Percentiles rank a stretch among this genome's conserved stretches.
These are phyloP conservation scores for Pichia cephalocereana DNA, from an alignment of 805 yeast genomes.

Conservation along the genomic window DNA sequence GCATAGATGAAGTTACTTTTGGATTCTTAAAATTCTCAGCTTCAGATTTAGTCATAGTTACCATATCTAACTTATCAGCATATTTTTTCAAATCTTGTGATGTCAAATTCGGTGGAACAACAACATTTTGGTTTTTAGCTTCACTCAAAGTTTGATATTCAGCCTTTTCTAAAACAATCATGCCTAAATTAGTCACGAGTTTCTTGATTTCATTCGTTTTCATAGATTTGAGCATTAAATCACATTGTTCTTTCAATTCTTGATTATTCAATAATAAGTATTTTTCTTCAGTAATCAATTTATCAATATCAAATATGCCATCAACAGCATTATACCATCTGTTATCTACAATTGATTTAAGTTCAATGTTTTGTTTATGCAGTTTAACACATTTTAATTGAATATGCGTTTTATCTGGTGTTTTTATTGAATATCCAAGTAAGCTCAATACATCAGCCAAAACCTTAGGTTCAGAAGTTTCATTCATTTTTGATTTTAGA, in stretches of 20 bases:
- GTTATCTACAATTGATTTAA: background rate
- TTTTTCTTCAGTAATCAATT: slow-evolving; percentile 18
- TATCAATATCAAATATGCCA: slow-evolving; percentile 1
- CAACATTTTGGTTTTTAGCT: background rate
- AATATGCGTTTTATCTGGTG: background rate
- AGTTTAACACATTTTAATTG: background rate
- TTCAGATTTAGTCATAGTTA: slow-evolving; percentile 26
- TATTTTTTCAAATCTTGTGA: slow-evolving; percentile 10
- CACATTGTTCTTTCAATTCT: slow-evolving; percentile 13
- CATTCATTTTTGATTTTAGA: slow-evolving; percentile 18
- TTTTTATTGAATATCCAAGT: slow-evolving; percentile 7
- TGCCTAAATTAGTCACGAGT: slow-evolving; percentile 11
- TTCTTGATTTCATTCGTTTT: background rate
- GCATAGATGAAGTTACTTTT: slow-evolving; percentile 24
- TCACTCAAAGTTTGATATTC: slow-evolving; percentile 11
- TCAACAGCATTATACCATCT: slow-evolving; percentile 4
- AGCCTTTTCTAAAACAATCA: slow-evolving; percentile 10
- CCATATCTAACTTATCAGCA: slow-evolving; percentile 26
- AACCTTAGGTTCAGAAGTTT: slow-evolving; percentile 3
- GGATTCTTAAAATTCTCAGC: slow-evolving; percentile 21
- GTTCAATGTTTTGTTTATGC: background rate
- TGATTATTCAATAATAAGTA: slow-evolving; percentile 26
- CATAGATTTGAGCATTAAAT: background rate
- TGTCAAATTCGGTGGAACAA: slow-evolving; percentile 5
- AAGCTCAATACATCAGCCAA: slow-evolving; percentile 4